Conservation (phyloP, 805 yeast genomes). For the Suhomyces sp. region DNA sequence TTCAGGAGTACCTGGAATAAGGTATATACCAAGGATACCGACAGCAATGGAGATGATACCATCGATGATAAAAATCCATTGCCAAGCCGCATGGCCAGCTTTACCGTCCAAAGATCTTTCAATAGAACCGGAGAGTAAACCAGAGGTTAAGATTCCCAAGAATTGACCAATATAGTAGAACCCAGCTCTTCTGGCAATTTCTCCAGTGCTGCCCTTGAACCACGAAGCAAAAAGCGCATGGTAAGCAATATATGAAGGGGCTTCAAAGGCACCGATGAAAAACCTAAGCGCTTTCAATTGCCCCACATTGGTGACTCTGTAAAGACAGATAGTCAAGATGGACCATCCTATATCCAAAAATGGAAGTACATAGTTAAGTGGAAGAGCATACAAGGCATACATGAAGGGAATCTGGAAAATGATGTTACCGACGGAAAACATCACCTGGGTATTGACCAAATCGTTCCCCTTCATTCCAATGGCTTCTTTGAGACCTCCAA, state of each 20-base stretch:
- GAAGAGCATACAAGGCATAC: slow-evolving; percentile 54
- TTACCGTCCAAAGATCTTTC: slow-evolving; percentile 47
- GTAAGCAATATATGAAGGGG: slow-evolving; percentile 46
- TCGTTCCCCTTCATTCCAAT: slow-evolving; percentile 62
- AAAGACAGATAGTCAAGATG: slow-evolving; percentile 57
- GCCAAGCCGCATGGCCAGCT: slow-evolving; percentile 61
- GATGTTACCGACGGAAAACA: slow-evolving; percentile 59
- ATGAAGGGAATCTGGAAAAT: slow-evolving; percentile 64
- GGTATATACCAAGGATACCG: slow-evolving; percentile 53
- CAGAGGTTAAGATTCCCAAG: slow-evolving; percentile 61
- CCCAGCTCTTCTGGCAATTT: slow-evolving; percentile 62
- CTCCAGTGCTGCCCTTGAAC: slow-evolving; percentile 32
- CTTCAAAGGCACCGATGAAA: slow-evolving; percentile 67
- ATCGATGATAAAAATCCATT: slow-evolving; percentile 72
- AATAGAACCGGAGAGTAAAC: slow-evolving; percentile 60
- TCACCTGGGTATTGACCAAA: slow-evolving; percentile 55
- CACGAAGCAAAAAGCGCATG: slow-evolving; percentile 36
- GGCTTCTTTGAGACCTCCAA: slow-evolving; percentile 59
- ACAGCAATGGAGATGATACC: slow-evolving; percentile 58
- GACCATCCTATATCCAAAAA: slow-evolving; percentile 67
- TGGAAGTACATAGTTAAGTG: slow-evolving; percentile 54
- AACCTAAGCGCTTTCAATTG: slow-evolving; percentile 64
- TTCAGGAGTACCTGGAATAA: slow-evolving; percentile 67
- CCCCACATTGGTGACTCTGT: slow-evolving; percentile 46
- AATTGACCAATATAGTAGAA: slow-evolving; percentile 62